Base-by-base conservation (phyloP, 2,329 filamentous ascomycete genomes). In the Sphaerostilbella broomeana region DNA sequence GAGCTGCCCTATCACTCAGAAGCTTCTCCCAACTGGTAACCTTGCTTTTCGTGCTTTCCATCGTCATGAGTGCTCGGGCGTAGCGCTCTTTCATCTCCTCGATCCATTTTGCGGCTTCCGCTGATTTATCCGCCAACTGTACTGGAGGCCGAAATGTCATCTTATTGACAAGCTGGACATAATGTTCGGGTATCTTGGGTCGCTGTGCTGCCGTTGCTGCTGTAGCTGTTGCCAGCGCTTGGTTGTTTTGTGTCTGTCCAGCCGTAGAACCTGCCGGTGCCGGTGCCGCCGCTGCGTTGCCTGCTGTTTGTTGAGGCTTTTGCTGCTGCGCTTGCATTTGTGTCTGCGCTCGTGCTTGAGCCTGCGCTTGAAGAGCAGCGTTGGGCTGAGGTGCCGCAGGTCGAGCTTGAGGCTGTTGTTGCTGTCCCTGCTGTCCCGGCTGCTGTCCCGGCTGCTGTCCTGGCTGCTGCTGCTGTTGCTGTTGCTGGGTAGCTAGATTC, bases 1-100 rank as follows among this genome's bases (percentile, higher is more conserved):
- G 63, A 4, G 64, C 58, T 11, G 60, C 55, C 16, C 69, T 59
- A 13, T 69, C 64, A 34, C 66, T 65, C 15, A 67, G 54, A 3
- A 59, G 45, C 31, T 58, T 58, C 9, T 75, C 70, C 37, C 74
- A 56, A 35, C 56, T 55, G 3, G 55, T 55, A 4, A 73, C 51
- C 32, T 63, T 61, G n/a, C 47, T 51, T 9, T 67, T 64, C 3
- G 62, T 59, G 8, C 48, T 58, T 25, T 77, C 73, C 62, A 77
- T 75, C 2, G 65, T 62, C 46, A 68, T 57, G 5, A 78, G 53
- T 0, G 69, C 72, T 26, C 67, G 59, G 0, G 61, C 59, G 42
- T 77, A 75, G 38, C 63, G 64, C 0, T 62, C 56, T 48, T 67
- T 73, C 21, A 67, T 58, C 2, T 73, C 67, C 6, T 66, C 59